phyloP scores from a whole-genome alignment of 139 green algal species.

The Micromonas commoda region DNA sequence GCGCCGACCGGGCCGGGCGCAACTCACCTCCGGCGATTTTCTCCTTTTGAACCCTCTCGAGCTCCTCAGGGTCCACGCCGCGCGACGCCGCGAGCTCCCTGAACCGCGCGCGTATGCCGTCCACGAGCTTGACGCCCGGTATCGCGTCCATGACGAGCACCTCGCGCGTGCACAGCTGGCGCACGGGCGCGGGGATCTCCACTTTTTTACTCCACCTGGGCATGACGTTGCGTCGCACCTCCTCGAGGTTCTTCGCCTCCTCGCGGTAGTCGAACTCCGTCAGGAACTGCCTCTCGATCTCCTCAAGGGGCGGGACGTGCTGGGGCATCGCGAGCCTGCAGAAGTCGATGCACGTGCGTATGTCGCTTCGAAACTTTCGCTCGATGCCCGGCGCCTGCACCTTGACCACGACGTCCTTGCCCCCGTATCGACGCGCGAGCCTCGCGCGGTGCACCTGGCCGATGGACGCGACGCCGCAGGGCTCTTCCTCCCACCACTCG shows the following conservation, averaged over 20 bases:
- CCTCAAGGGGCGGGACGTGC: conserved; percentile 32
- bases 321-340: conserved; percentile 28
- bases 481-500: conserved; percentile 30
- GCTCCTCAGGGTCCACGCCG: conserved; percentile 5
- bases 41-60: conserved; percentile 4
- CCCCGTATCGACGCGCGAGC: conserved; percentile 2
- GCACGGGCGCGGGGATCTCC: conserved; percentile 20
- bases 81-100: background rate
- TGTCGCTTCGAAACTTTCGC: conserved; percentile 31
- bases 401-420: conserved; percentile 31
- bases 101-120: conserved; percentile 26
- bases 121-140: conserved; percentile 24
- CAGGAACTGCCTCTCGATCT: conserved; percentile 34
- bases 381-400: conserved; percentile 33
- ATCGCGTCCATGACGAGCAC: conserved; percentile 38
- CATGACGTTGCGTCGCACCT: conserved; percentile 9
- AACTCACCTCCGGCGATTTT: background rate
- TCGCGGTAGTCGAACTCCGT: conserved; percentile 39
- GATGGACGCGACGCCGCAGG: conserved; percentile 34
- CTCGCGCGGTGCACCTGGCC: conserved; percentile 33
- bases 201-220: background rate
- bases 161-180: conserved; percentile 27
- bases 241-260: conserved; percentile 31
- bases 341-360: conserved; percentile 31
- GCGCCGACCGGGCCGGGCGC: background rate